Evolutionary conservation across 2,329 filamentous ascomycete species (phyloP), one percentile per base, ranked within the genome.

Genomic region (Talaromyces funiculosus): DNA sequence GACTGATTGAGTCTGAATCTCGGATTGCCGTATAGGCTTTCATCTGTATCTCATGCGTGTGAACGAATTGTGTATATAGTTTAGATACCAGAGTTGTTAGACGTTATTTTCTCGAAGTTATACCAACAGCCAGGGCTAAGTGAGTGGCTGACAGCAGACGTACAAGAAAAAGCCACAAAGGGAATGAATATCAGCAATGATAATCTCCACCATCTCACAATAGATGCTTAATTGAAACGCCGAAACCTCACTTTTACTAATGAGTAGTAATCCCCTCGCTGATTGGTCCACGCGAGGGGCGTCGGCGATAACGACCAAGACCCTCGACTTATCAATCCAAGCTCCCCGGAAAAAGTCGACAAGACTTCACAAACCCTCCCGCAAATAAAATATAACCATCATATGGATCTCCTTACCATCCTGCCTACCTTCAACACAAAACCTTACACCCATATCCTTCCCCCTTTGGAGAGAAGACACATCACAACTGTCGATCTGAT

Each of bases 401-500:
- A 61, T 68, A 78, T 78, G 75, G 93, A 97, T 84, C 86, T 97
- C 71, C 83, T 88, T 71, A 84, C 85, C 72, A 85, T 95, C 72
- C 84, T 97, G 66, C 92, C 93, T 68, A 82, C 86, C 76, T 95
- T 97, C 72, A 84, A 88, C 63, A 82, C 84, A 65, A 81, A 84
- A 70, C 82, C 83, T 63, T 93, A 89, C 77, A 81, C 86, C 43
- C 86, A 89, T 69, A 86, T 97, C 51, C 77, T 97, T 33, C 87
- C 90, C 2, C 85, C 86, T 22, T 84, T 97, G 59, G 93, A 97
- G 77, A 85, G 85, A 72, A 86, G 90, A 68, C 81, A 82, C 56
- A 80, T 99, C 71, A 89, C 89, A 26, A 90, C 89, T 33, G 86
- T 86, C 67, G 94, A 99, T 72, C 83, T 99, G 53, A 82, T 99